Conservation (phyloP, 306 rosid genomes). For the Canavalia gladiata region DNA sequence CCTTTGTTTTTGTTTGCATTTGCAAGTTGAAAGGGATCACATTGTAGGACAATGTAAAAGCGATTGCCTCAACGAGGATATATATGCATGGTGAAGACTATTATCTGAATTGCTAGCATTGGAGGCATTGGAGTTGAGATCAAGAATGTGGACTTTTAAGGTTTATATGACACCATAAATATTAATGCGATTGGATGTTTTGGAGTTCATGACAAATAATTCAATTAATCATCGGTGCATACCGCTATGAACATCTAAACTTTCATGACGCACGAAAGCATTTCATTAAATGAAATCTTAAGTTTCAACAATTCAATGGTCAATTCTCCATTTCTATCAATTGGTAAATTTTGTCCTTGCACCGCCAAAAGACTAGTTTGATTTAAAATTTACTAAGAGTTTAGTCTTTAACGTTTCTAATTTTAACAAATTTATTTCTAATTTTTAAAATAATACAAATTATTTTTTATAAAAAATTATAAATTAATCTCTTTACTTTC, state of each 20-base stretch:
- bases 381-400: not conserved
- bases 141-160: constrained; percentile 11
- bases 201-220: not conserved
- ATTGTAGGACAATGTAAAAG: not conserved
- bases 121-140: not conserved
- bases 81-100: not conserved
- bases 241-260: not conserved
- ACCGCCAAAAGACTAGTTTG: not conserved
- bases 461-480: too few relatives aligned
- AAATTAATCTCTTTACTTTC: too few relatives aligned
- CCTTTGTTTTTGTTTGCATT: not conserved
- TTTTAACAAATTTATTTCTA: too few relatives aligned
- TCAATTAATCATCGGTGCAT: constrained; percentile 12
- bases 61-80: not conserved
- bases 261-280: not conserved
- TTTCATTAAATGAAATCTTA: not conserved
- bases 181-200: constrained; percentile 3
- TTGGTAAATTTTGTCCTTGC: not conserved
- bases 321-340: not conserved
- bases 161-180: not conserved
- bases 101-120: not conserved
- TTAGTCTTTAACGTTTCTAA: too few relatives aligned
- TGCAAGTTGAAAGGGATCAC: not conserved
- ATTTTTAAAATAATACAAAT: too few relatives aligned
- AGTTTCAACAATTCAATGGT: not conserved